Base-by-base conservation (phyloP, 805 yeast genomes). In the Lipomyces mesembrius region DNA sequence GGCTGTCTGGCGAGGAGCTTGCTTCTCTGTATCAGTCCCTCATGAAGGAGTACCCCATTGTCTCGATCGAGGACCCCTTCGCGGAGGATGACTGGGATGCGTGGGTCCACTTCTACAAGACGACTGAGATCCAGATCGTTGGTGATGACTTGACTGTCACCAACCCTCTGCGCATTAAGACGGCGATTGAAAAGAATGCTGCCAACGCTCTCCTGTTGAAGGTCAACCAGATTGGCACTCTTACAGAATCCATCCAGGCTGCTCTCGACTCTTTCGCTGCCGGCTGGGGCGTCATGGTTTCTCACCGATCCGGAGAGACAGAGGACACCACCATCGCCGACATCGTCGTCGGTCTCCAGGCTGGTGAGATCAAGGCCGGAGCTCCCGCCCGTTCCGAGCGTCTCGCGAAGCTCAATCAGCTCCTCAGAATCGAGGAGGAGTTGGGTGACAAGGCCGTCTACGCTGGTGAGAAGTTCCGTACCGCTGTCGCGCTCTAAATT, bases 321-420 rank as follows among this genome's bases (percentile, higher is more conserved):
- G 99, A 95, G 86, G 99, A 95, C 84, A 89, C 96, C 78, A 89
- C 91, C 86, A 94, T 94, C 82, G 98, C 99, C 79, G 98, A 94
- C 84, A 87, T 94, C 81, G 85, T 92, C 78, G 99, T 95, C 77
- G 98, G 98, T 87, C 87, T 94, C 82, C 92, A 98, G 89, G 78
- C 96, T 75, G 99, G 98, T 82, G 98, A 94, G 87, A 91, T 94
- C 84, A 94, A 94, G 93, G 91, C 98, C 76, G 99, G 99, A 89
- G 98, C 99, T 81, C 98, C 98, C 80, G 97, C 98, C 76, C 93
- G 99, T 87, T 91, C 98, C 75, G 99, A 94, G 87, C 94, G 99
- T 89, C 89, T 95, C 83, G 98, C 98, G 82, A 94, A 94, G 87
- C 88, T 90, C 83, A 94, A 94, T 93, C 97, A 94, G 88, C 88